Evolutionary conservation across 148 eudicot species (phyloP), one percentile per base, ranked within the genome.

Genomic region (Persicaria maculosa): DNA sequence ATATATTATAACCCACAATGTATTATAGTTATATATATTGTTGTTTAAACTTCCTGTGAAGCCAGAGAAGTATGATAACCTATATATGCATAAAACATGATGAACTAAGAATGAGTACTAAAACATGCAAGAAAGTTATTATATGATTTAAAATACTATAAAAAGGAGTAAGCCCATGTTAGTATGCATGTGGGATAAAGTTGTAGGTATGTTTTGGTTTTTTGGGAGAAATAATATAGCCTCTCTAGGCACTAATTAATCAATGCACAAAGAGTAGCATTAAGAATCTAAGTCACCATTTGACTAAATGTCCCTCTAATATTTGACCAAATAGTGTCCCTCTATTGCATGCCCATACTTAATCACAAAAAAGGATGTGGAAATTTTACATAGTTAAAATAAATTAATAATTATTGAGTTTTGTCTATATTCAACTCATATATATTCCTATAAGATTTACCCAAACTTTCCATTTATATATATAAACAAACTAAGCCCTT

Each of bases 281-380:
- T 61, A 61, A 61, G 67, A 61, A 61, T 25, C 67, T 61, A 61
- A 61, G 43, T 61, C 43, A 61, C 67, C 67, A 61, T 61, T 61
- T 61, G 67, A 61, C 67, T 61, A 61, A 8, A 25, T 61, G 67
- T 61, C 67, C 40, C 43, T 61, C 67, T 25, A 22, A 22, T n/a
- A 61, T 61, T 61, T 61, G 67, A 61, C 67, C 67, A 61, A 61
- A 61, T 61, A 61, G 67, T 61, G 15, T 61, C 67, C 67, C 25
- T 22, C 25, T 61, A 61, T 22, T 22, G 4, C 5, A 9, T 22
- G 15, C 43, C 67, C 19, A 12, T 55, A 55, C 17, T 31, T 31
- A 31, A 31, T 31, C 1, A n/a, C 9, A 55, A 16, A 52, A 52
- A 48, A 52, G 5, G 14, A 52, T 52, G 55, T 12, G 55, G 4